Conservation (phyloP, 2,329 filamentous ascomycete species). For the Paecilomyces niveus region DNA sequence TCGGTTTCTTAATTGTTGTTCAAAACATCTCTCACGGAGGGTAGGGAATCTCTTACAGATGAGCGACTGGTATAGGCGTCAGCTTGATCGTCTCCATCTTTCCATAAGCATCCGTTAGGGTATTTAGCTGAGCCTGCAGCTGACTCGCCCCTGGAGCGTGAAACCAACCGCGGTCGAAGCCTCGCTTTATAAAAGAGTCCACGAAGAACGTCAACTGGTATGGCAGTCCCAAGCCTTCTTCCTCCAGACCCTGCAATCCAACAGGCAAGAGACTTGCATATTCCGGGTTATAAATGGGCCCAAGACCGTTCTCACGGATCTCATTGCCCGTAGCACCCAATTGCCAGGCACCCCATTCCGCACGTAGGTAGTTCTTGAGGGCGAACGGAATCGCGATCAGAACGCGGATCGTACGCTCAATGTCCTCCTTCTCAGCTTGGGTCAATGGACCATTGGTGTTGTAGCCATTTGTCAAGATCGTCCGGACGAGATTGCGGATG, state of each 20-base stretch:
- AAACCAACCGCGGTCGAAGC: constrained; percentile 51
- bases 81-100: constrained; percentile 59
- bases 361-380: constrained; percentile 57
- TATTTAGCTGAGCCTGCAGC: constrained; percentile 52
- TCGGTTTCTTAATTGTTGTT: background rate
- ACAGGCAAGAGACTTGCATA: constrained; percentile 46
- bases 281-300: constrained; percentile 35
- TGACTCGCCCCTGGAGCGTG: constrained; percentile 52
- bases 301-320: constrained; percentile 17
- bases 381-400: constrained; percentile 57
- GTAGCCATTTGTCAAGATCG: constrained; percentile 46
- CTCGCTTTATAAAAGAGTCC: constrained; percentile 54
- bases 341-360: constrained; percentile 50
- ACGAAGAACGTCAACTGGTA: constrained; percentile 55
- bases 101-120: constrained; percentile 52
- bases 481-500: constrained; percentile 53
- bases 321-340: constrained; percentile 20
- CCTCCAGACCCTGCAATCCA: constrained; percentile 48
- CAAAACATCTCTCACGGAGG: background rate
- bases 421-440: constrained; percentile 45
- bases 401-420: constrained; percentile 53
- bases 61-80: constrained; percentile 59
- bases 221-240: constrained; percentile 52
- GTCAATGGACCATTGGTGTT: constrained; percentile 23
- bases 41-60: constrained; percentile 34